Evolutionary conservation across 2,329 filamentous ascomycete genomes (phyloP).

Genomic region (Dichotomopilus funicola): DNA sequence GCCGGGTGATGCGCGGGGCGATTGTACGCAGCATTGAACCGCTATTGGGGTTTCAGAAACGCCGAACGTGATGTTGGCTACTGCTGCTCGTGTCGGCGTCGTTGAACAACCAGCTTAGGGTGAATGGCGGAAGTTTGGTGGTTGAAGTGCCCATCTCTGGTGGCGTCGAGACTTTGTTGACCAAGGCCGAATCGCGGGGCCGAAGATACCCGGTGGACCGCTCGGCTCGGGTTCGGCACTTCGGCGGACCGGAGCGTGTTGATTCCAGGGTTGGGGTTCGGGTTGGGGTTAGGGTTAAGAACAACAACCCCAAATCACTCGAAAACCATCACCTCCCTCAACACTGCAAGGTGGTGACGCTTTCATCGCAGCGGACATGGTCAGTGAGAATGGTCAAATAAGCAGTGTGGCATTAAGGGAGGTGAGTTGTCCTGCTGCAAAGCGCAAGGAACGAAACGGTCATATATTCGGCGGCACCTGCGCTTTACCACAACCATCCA

Average conservation of each 20-base stretch:
- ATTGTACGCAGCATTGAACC: slow-evolving; percentile 23
- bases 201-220: background rate
- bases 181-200: background rate
- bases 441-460: background rate
- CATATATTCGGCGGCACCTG: background rate
- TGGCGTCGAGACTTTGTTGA: too few species aligned
- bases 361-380: too few species aligned
- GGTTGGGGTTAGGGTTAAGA: background rate
- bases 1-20: slow-evolving; percentile 18
- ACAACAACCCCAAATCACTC: background rate
- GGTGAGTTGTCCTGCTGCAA: background rate
- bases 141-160: background rate
- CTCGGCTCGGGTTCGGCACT: background rate
- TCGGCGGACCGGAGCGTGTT: background rate
- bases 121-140: background rate
- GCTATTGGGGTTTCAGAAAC: background rate
- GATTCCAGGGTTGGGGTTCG: background rate
- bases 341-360: too few species aligned
- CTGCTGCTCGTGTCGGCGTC: background rate
- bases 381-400: too few species aligned
- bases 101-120: background rate
- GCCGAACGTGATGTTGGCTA: background rate
- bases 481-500: slow-evolving; percentile 46
- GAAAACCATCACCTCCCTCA: background rate
- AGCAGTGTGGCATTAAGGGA: background rate